Percentiles rank a stretch among this genome's conserved stretches.
Conservation (phyloP, 805 yeast genomes). For the Saitoella complicata region DNA sequence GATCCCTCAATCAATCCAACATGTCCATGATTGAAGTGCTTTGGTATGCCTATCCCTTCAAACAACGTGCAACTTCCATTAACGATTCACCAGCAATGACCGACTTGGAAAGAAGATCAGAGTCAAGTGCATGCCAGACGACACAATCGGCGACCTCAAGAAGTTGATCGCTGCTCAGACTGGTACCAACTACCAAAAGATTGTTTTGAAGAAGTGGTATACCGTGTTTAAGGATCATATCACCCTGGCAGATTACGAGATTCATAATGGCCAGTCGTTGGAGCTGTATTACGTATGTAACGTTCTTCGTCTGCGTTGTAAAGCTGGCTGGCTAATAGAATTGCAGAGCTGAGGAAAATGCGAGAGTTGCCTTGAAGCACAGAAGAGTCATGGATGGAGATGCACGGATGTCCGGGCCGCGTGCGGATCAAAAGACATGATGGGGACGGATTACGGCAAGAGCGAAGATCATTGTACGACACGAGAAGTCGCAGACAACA, state of each 20-base stretch:
- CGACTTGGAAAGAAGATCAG: constrained; percentile 74
- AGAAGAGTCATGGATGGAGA: too few relatives aligned
- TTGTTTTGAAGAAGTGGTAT: constrained; percentile 72
- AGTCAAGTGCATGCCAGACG: constrained; percentile 77
- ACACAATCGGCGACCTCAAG: constrained; percentile 80
- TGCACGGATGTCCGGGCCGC: too few relatives aligned
- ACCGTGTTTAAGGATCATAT: constrained; percentile 78
- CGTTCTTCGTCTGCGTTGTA: too few relatives aligned
- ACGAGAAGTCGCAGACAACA: too few relatives aligned
- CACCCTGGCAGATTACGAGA: constrained; percentile 82
- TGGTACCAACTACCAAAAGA: constrained; percentile 41
- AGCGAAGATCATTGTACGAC: too few relatives aligned
- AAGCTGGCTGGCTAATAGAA: too few relatives aligned
- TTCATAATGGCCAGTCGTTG: constrained; percentile 73
- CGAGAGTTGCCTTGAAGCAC: too few relatives aligned
- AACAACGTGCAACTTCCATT: background rate
- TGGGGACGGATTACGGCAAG: too few relatives aligned
- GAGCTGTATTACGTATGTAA: constrained; percentile 40
- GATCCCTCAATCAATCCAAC: too few relatives aligned
- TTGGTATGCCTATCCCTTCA: constrained; percentile 47
- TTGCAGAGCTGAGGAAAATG: too few relatives aligned
- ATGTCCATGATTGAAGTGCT: constrained; percentile 47
- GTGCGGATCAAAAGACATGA: too few relatives aligned
- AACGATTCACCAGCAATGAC: constrained; percentile 5
- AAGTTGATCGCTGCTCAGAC: constrained; percentile 66